These are phyloP conservation scores for Globisporangium echinulatum DNA, from an alignment of 352 stramenopile genomes.

Conservation along the genomic window DNA sequence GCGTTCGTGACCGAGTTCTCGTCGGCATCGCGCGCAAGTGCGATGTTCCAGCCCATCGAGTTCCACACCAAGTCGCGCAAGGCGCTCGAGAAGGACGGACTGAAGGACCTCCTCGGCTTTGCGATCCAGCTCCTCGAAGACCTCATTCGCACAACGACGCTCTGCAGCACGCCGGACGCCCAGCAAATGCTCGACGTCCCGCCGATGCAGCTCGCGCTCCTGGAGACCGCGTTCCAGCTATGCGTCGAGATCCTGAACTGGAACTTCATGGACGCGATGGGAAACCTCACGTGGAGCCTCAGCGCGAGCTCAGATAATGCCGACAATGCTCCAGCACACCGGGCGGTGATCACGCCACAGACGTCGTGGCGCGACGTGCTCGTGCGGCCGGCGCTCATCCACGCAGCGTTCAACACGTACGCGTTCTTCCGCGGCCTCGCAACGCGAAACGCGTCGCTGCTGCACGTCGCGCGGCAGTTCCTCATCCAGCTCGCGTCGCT, in stretches of 20 bases:
- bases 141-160: constrained; percentile 59
- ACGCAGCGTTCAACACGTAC: constrained; percentile 85
- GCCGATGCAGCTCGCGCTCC: constrained; percentile 58
- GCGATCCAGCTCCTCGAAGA: constrained; percentile 64
- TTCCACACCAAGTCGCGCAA: constrained; percentile 76
- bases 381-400: constrained; percentile 65
- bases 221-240: constrained; percentile 70
- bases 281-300: constrained; percentile 70
- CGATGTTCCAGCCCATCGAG: constrained; percentile 77
- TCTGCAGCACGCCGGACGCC: constrained; percentile 27
- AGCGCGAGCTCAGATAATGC: constrained; percentile 24
- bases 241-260: constrained; percentile 80
- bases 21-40: constrained; percentile 65
- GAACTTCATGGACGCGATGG: constrained; percentile 53
- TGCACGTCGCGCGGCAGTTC: constrained; percentile 78
- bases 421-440: constrained; percentile 67
- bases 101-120: constrained; percentile 57
- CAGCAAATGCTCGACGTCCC: constrained; percentile 28
- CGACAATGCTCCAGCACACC: constrained; percentile 23
- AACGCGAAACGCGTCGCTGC: constrained; percentile 56
- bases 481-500: constrained; percentile 75
- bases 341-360: constrained; percentile 44
- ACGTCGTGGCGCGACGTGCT: constrained; percentile 66
- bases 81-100: constrained; percentile 44
- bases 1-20: constrained; percentile 84